Conservation (phyloP, 2,329 filamentous ascomycete genomes). For the Delphinella strobiligena region DNA sequence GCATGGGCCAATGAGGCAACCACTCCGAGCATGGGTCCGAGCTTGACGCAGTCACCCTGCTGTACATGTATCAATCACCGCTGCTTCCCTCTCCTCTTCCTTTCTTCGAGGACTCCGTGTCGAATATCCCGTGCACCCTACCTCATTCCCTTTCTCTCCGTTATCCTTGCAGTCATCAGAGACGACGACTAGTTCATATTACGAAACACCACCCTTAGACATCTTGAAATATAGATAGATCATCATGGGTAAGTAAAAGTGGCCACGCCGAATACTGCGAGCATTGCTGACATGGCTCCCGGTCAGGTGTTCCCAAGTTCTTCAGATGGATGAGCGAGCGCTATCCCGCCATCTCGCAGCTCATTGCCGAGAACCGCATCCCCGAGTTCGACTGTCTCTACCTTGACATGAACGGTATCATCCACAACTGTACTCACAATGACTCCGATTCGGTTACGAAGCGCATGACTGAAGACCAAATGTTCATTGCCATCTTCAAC, state of each 20-base stretch:
- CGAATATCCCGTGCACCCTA: constrained; percentile 17
- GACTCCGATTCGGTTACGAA: constrained; percentile 86
- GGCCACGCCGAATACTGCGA: neutral
- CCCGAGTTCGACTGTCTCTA: constrained; percentile 98
- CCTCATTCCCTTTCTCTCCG: constrained; percentile 9
- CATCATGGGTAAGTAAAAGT: constrained; percentile 20
- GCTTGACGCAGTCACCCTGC: too few species aligned
- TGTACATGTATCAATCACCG: too few species aligned
- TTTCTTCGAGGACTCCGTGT: constrained; percentile 26
- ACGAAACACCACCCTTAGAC: neutral
- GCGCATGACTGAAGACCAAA: constrained; percentile 91
- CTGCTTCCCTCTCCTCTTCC: constrained; percentile 6
- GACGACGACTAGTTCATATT: neutral
- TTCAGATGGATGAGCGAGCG: constrained; percentile 99
- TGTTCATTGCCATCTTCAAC: constrained; percentile 99
- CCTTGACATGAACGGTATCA: constrained; percentile 98
- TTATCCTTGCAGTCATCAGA: constrained; percentile 1
- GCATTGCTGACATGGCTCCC: constrained; percentile 2
- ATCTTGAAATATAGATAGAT: constrained; percentile 21
- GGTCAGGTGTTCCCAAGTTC: constrained; percentile 74
- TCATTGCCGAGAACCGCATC: constrained; percentile 97
- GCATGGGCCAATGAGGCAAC: too few species aligned
- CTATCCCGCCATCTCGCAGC: constrained; percentile 94
- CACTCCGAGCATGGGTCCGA: too few species aligned
- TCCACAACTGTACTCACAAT: constrained; percentile 98